Evolutionary conservation across 148 eudicot species (phyloP).

Genomic region (Heliosperma pusillum): DNA sequence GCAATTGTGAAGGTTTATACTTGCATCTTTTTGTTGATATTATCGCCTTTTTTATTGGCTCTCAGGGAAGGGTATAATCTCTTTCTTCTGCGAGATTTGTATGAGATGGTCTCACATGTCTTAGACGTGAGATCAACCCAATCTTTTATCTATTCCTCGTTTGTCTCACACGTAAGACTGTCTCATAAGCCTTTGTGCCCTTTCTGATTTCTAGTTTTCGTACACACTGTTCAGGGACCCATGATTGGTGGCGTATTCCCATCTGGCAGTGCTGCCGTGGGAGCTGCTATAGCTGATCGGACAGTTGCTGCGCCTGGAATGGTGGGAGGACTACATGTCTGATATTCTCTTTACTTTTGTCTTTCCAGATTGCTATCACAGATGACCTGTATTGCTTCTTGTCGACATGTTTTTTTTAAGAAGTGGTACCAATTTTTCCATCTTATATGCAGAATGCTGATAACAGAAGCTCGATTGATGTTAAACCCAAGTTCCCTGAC

Average conservation of each 20-base stretch:
- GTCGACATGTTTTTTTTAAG: background rate
- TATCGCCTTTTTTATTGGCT: background rate
- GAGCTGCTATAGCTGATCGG: constrained; percentile 55
- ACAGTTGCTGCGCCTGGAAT: constrained; percentile 51
- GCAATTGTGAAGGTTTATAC: constrained; percentile 54
- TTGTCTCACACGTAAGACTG: too few relatives aligned
- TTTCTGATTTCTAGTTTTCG: background rate
- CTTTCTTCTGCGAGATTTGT: too few relatives aligned
- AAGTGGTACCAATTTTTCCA: background rate
- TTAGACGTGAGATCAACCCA: too few relatives aligned
- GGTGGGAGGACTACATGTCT: constrained; percentile 42
- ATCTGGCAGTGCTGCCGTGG: constrained; percentile 47
- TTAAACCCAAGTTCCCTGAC: constrained; percentile 60
- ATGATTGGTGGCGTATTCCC: constrained; percentile 48
- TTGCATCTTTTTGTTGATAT: constrained; percentile 15
- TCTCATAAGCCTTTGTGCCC: background rate
- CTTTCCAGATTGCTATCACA: background rate
- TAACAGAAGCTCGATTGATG: constrained; percentile 48
- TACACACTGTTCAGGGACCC: constrained; percentile 40
- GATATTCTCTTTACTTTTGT: background rate
- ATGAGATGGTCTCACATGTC: too few relatives aligned
- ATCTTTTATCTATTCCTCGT: too few relatives aligned
- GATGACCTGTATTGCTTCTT: background rate
- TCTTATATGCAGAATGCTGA: constrained; percentile 55
- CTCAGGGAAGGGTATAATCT: background rate